A percentile compares a stretch with the other conserved stretches of the same genome.
Evolutionary conservation across 2,329 filamentous ascomycete genomes (phyloP).

Genomic region (Drechslera avenae): DNA sequence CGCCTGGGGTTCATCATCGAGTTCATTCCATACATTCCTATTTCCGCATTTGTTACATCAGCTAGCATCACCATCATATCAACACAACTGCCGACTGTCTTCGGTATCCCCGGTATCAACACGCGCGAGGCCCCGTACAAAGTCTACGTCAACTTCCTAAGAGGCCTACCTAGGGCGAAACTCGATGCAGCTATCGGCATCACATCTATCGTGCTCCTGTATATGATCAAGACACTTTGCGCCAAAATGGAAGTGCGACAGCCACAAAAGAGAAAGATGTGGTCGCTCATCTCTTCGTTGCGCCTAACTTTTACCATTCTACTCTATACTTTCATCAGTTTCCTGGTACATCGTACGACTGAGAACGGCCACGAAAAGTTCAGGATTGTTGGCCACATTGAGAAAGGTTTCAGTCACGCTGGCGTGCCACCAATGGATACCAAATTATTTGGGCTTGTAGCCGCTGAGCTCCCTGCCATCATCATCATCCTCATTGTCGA

Average conservation of each 20-base stretch:
- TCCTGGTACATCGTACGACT: conserved; percentile 66
- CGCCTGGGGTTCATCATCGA: conserved; percentile 90
- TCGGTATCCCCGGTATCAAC: conserved; percentile 76
- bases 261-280: conserved; percentile 69
- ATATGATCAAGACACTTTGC: conserved; percentile 62
- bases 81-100: conserved; percentile 78
- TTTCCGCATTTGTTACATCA: conserved; percentile 96
- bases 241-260: conserved; percentile 68
- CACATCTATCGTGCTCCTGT: conserved; percentile 78
- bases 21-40: conserved; percentile 85
- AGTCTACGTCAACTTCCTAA: conserved; percentile 82
- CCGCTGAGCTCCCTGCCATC: conserved; percentile 74
- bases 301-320: conserved; percentile 87
- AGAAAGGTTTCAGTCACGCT: conserved; percentile 81
- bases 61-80: conserved; percentile 86
- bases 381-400: conserved; percentile 74
- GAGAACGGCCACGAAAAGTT: conserved; percentile 58
- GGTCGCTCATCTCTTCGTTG: conserved; percentile 87
- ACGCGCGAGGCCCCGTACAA: conserved; percentile 78
- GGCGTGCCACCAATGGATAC: conserved; percentile 69
- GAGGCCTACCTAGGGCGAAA: conserved; percentile 67
- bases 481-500: conserved; percentile 91
- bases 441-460: conserved; percentile 69
- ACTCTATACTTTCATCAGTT: conserved; percentile 87
- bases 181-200: conserved; percentile 89